These are phyloP conservation scores for Verticillium nonalfalfae DNA, from an alignment of 2,329 filamentous ascomycete genomes.

Conservation along the genomic window DNA sequence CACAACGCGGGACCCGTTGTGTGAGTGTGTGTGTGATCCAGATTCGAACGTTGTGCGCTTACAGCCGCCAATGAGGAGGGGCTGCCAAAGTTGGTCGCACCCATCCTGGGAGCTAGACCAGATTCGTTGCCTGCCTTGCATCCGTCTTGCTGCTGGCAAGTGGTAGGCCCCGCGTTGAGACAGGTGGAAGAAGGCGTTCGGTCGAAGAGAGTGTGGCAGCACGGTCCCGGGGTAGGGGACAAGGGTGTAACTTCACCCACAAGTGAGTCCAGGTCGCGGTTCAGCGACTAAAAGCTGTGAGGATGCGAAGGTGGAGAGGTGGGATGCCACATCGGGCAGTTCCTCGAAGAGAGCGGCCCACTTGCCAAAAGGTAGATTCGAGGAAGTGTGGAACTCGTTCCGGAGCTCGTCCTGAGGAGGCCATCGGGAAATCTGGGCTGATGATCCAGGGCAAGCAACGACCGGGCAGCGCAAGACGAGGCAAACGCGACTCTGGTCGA, in stretches of 20 bases:
- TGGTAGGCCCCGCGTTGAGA: background rate
- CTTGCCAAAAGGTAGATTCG: conserved; percentile 12
- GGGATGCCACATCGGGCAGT: conserved; percentile 10
- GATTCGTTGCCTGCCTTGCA: conserved; percentile 6
- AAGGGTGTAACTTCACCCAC: conserved; percentile 12
- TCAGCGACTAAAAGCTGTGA: conserved; percentile 23
- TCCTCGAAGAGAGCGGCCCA: conserved; percentile 12
- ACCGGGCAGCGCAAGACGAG: background rate
- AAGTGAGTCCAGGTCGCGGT: conserved; percentile 7
- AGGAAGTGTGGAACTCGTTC: conserved; percentile 3
- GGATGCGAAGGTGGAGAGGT: conserved; percentile 15
- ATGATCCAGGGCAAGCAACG: background rate
- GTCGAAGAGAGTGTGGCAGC: background rate
- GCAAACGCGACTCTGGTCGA: background rate
- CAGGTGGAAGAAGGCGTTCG: background rate
- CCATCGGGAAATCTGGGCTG: background rate
- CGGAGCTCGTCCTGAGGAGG: background rate
- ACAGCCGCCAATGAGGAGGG: conserved; percentile 37
- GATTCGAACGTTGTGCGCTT: conserved; percentile 30
- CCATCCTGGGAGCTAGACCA: conserved; percentile 8
- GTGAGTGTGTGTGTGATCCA: conserved; percentile 7
- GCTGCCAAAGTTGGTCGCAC: conserved; percentile 12
- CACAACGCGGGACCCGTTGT: background rate
- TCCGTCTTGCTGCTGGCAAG: background rate
- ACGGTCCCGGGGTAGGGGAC: conserved; percentile 9